Conservation (phyloP, 2,329 filamentous ascomycete species). For the Ramichloridium luteum region DNA sequence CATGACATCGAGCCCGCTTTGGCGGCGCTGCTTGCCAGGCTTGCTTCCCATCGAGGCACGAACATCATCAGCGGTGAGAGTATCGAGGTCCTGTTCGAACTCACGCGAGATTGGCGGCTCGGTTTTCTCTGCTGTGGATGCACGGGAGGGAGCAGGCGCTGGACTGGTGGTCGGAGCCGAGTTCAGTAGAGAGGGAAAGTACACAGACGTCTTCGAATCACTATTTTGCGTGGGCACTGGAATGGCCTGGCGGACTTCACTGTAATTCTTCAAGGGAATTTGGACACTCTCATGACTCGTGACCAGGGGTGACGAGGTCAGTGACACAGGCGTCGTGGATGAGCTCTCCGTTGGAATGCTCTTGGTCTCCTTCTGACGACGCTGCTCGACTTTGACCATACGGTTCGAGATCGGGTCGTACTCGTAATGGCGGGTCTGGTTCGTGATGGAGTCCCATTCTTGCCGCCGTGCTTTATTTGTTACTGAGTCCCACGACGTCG, state of each 20-base stretch:
- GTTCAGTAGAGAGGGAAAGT: slow-evolving; percentile 18
- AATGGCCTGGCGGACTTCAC: slow-evolving; percentile 8
- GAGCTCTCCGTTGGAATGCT: neutral
- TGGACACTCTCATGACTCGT: no score
- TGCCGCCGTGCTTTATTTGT: slow-evolving; percentile 18
- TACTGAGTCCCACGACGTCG: slow-evolving; percentile 23
- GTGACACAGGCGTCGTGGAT: no score
- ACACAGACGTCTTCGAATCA: slow-evolving; percentile 10
- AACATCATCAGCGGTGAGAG: slow-evolving; percentile 30
- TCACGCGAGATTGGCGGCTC: neutral
- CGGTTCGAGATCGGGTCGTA: slow-evolving; percentile 29
- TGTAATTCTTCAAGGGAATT: slow-evolving; percentile 10
- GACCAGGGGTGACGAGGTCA: no score
- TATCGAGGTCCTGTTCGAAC: slow-evolving; percentile 28
- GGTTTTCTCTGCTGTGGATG: slow-evolving; percentile 15
- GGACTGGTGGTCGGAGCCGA: slow-evolving; percentile 1
- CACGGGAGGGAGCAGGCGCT: neutral
- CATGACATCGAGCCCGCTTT: slow-evolving; percentile 8
- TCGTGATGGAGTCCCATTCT: slow-evolving; percentile 23
- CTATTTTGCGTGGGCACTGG: slow-evolving; percentile 12
- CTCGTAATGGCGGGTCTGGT: slow-evolving; percentile 18
- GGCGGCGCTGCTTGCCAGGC: neutral
- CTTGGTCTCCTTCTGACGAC: neutral
- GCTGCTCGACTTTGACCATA: slow-evolving; percentile 23
- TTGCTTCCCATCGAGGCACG: slow-evolving; percentile 31